A percentile compares a stretch with the other conserved stretches of the same genome.
Evolutionary conservation across 768 basidiomycete genomes (phyloP).

Genomic region (Termitomyces sp.): DNA sequence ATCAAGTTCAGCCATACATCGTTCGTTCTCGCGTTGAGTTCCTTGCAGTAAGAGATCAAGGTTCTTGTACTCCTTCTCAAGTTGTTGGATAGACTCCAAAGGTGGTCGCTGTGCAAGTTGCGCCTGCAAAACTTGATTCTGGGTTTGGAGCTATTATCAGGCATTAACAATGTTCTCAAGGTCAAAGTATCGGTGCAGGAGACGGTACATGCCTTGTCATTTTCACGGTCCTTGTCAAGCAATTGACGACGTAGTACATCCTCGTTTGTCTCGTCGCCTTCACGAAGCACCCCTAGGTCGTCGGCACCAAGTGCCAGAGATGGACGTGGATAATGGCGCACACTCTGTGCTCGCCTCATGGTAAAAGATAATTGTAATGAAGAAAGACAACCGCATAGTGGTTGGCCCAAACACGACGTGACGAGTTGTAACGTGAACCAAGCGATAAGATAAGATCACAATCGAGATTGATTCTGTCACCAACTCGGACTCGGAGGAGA

Average conservation of each 20-base stretch:
- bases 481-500: too few species aligned
- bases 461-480: too few species aligned
- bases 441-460: slow-evolving; percentile 2
- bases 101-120: slow-evolving; percentile 69
- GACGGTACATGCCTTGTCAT: slow-evolving; percentile 49
- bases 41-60: slow-evolving; percentile 75
- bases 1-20: slow-evolving; percentile 79
- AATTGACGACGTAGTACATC: slow-evolving; percentile 61
- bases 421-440: background rate
- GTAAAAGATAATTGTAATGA: background rate
- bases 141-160: slow-evolving; percentile 50
- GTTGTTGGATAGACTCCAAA: slow-evolving; percentile 56
- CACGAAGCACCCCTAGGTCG: slow-evolving; percentile 59
- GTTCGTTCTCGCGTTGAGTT: slow-evolving; percentile 82
- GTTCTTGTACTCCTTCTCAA: slow-evolving; percentile 72
- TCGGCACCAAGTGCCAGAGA: slow-evolving; percentile 48
- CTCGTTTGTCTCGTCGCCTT: slow-evolving; percentile 56
- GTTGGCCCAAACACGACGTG: too few species aligned
- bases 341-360: slow-evolving; percentile 66
- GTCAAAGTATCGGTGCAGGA: background rate
- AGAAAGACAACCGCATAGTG: background rate
- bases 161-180: background rate
- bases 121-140: slow-evolving; percentile 59
- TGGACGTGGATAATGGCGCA: slow-evolving; percentile 50
- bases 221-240: slow-evolving; percentile 65